Percentiles rank a stretch among this genome's conserved stretches.
Conservation (phyloP, 805 yeast genomes). For the Candida easanensis region DNA sequence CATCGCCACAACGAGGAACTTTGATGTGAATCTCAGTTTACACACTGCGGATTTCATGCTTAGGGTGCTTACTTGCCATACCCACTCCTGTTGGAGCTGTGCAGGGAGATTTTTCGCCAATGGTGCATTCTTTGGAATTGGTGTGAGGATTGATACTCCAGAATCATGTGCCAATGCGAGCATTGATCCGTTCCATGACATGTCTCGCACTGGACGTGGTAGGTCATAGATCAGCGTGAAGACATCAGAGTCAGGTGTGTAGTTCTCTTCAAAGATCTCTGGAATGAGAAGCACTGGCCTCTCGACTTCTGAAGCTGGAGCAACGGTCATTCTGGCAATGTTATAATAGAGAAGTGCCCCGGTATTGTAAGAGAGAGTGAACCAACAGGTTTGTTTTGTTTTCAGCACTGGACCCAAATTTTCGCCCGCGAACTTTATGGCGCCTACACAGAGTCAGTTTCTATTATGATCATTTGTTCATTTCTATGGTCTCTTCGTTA, state of each 20-base stretch:
- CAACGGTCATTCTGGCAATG: neutral
- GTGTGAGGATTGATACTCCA: constrained; percentile 24
- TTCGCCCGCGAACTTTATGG: no score
- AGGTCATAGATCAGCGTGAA: constrained; percentile 26
- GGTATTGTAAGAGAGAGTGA: no score
- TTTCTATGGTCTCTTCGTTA: no score
- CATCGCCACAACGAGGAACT: constrained; percentile 19
- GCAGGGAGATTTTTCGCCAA: constrained; percentile 24
- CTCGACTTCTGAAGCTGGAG: constrained; percentile 6
- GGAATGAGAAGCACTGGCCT: constrained; percentile 23
- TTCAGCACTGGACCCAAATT: no score
- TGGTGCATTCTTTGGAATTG: constrained; percentile 21
- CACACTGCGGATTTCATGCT: constrained; percentile 15
- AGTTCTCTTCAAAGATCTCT: constrained; percentile 20
- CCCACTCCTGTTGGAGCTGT: constrained; percentile 26
- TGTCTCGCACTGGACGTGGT: constrained; percentile 12
- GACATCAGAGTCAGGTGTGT: constrained; percentile 20
- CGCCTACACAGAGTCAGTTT: no score
- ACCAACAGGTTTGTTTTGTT: no score
- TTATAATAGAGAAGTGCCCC: no score
- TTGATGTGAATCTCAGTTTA: constrained; percentile 19
- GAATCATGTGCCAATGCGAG: constrained; percentile 22
- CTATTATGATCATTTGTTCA: no score
- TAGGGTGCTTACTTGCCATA: constrained; percentile 19
- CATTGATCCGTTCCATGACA: constrained; percentile 26